Evolutionary conservation across 2,329 filamentous ascomycete genomes (phyloP), one percentile per base, ranked within the genome.

Genomic region (Penicillium occitanis): DNA sequence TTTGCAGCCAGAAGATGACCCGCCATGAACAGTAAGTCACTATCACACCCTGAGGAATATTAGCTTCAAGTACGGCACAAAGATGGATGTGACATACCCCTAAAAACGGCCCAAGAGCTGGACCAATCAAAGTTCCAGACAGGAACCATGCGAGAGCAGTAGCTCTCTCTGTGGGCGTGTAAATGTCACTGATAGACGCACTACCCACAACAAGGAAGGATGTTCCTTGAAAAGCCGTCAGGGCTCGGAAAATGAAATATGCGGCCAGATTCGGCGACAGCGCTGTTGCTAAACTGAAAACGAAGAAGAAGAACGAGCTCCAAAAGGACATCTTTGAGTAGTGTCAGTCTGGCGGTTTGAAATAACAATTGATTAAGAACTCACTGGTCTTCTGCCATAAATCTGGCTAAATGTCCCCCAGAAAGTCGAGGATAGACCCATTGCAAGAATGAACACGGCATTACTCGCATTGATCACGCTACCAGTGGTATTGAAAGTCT

Each of bases 1-100:
- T 87, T 73, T 93, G 90, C 0, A 93, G 80, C 88, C 90, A 93
- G 79, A 92, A 93, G 63, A 93, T 91, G 50, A 86, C 85, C 19
- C 90, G 84, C 91, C 91, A 94, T 1, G 83, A 85, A 6, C 84
- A 82, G 76, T 87, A 92, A 0, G 90, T 93, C 17, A 93, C 89
- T 61, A 94, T 91, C 53, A 92, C 87, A 28, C 90, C 91, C 64
- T 91, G 87, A 5, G 11, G 89, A 10, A 11, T 4, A 87, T 63
- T 35, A 58, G 51, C 25, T n/a, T 44, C 6, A 14, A 50, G 10
- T 30, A 22, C 1, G 0, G 17, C 68, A 0, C 87, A 86, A 0
- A 25, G 17, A 28, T 8, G 48, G 8, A 30, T 19, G 22, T n/a
- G 33, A 70, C 72, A n/a, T 73, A 78, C 76, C 1, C 75, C 76